Base-by-base conservation (phyloP, 139 green algal genomes). In the Auxenochlorella pyrenoidosa region DNA sequence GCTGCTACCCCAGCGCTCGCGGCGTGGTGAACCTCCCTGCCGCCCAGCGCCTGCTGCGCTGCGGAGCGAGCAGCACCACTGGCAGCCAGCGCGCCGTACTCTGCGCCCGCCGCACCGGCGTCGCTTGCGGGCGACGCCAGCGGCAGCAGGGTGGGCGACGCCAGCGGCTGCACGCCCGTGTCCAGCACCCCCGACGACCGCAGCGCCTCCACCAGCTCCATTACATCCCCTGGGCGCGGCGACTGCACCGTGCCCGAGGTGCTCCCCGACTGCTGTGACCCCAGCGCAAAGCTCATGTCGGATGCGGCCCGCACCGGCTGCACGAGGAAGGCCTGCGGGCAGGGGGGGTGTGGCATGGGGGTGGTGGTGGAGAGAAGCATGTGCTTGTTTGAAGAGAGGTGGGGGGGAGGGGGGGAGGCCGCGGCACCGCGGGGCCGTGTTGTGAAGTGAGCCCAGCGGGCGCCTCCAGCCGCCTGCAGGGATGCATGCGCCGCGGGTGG, bases 311-410 rank as follows among this genome's bases (percentile, higher is more conserved):
- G 80, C 24, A 85, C 80, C 4, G 60, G 80, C 28, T 85, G 80
- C 28, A 85, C 80, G 28, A 85, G 63, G 40, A 75, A 85, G 41
- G 80, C 63, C 80, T 85, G 80, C 63, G 18, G 58, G 24, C 21
- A 26, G 59, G 16, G 28, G 4, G 36, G 13, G 36, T 1, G 36
- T 5, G 22, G 77, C 15, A 30, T 10, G 63, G 44, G 75, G 54
- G 54, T 26, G 54, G 18, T 22, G 54, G 12, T 63, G 54, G 54
- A 4, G 13, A 26, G 54, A 4, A 4, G 13, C n/a, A n/a, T n/a
- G n/a, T n/a, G 18, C 10, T 24, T 24, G 54, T 13, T 22, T 13
- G 22, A 59, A 28, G 2, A 3, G 43, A 43, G 22, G 19, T n/a
- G 73, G 41, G 41, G 26, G 28, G 58, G n/a, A n/a, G n/a, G n/a